Evolutionary conservation across 1,284 basidiomycete genomes (phyloP).

Genomic region (Ceratobasidium sp.): DNA sequence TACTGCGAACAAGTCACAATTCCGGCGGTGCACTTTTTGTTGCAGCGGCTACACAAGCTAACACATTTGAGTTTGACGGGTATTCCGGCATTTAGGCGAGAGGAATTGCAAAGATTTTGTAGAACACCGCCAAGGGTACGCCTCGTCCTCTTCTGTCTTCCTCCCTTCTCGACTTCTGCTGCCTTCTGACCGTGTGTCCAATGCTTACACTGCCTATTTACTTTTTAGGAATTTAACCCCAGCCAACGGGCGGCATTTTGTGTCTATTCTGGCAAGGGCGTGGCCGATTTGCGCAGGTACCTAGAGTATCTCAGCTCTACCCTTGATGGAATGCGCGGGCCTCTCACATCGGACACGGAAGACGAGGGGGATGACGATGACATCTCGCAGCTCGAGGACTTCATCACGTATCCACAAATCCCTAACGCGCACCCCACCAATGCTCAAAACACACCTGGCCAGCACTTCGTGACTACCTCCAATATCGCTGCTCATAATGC

Average conservation of each 20-base stretch:
- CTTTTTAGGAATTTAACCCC: conserved; percentile 82
- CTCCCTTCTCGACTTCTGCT: too few species aligned
- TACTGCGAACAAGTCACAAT: conserved; percentile 97
- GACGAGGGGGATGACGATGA: conserved; percentile 41
- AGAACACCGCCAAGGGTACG: conserved; percentile 83
- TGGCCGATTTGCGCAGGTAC: conserved; percentile 81
- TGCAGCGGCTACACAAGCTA: conserved; percentile 85
- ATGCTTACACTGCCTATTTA: conserved; percentile 13
- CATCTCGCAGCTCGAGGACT: conserved; percentile 39
- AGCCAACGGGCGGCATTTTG: conserved; percentile 94
- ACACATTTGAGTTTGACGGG: conserved; percentile 97
- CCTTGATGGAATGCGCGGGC: conserved; percentile 29
- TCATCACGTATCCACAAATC: conserved; percentile 36
- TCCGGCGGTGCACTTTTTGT: conserved; percentile 86
- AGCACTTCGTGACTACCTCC: conserved; percentile 6
- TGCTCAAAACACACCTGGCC: neutral
- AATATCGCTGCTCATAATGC: conserved; percentile 4
- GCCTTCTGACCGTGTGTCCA: neutral
- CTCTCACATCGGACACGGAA: conserved; percentile 39
- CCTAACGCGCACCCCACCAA: conserved; percentile 10
- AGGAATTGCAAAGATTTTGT: conserved; percentile 90
- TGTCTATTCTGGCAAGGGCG: conserved; percentile 94
- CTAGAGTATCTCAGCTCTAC: conserved; percentile 52
- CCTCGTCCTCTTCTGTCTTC: conserved; percentile 41
- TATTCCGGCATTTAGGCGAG: conserved; percentile 87